Conservation (phyloP, 2,329 filamentous ascomycete genomes). For the Chrysoporthe puriensis region DNA sequence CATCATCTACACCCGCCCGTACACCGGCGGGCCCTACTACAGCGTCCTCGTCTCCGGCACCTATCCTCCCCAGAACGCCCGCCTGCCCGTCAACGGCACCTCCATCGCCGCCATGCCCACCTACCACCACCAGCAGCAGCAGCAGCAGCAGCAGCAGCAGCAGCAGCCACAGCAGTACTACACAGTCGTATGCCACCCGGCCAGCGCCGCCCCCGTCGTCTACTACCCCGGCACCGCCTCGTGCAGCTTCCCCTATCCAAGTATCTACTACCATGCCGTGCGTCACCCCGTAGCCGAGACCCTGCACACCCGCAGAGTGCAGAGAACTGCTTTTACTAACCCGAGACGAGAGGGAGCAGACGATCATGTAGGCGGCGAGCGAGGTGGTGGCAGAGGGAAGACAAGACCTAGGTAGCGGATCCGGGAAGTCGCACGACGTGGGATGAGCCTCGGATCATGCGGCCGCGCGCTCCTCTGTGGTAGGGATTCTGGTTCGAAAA, state of each 20-base stretch:
- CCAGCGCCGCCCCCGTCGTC: not conserved
- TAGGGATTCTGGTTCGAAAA: not conserved
- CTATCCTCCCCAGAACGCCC: constrained; percentile 1
- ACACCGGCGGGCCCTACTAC: constrained; percentile 20
- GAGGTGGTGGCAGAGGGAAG: too few species aligned
- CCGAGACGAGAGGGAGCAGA: not conserved
- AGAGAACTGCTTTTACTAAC: not conserved
- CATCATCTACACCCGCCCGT: constrained; percentile 1
- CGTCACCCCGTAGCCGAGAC: not conserved
- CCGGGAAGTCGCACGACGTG: not conserved
- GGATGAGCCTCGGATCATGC: too few species aligned
- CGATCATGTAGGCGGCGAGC: not conserved
- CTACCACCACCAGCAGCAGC: not conserved
- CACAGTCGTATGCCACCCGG: not conserved
- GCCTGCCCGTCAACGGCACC: constrained; percentile 21
- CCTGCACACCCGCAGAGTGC: not conserved
- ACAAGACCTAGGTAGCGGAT: not conserved
- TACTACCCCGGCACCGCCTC: not conserved
- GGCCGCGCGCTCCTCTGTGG: not conserved
- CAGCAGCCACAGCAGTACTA: not conserved
- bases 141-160: not conserved
- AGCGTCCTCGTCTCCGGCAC: constrained; percentile 13
- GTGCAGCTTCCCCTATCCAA: not conserved
- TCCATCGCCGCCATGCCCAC: not conserved
- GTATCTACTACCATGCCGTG: constrained; percentile 20